Evolutionary conservation across 805 yeast species (phyloP).

Genomic region (Nakazawaea wickerhamii): DNA sequence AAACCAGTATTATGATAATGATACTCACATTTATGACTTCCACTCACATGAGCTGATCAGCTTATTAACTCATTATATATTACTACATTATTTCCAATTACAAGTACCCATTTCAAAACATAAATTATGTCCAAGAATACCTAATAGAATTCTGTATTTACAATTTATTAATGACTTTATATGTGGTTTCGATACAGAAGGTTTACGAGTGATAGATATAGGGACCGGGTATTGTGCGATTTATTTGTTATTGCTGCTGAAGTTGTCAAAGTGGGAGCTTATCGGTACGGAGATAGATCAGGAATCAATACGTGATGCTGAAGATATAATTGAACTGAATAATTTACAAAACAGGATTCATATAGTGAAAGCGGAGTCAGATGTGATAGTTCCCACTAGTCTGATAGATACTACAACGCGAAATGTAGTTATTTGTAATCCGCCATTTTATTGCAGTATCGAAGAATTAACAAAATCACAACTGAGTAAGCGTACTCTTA

Average conservation of each 20-base stretch:
- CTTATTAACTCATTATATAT: slow-evolving; percentile 18
- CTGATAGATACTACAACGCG: slow-evolving; percentile 13
- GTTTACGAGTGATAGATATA: slow-evolving; percentile 28
- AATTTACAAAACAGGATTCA: slow-evolving; percentile 17
- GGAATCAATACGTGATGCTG: slow-evolving; percentile 27
- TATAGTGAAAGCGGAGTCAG: slow-evolving; percentile 13
- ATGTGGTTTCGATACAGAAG: background rate
- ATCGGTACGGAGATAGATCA: slow-evolving; percentile 39
- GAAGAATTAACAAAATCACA: slow-evolving; percentile 17
- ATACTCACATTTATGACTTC: slow-evolving; percentile 18
- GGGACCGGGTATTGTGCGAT: slow-evolving; percentile 48
- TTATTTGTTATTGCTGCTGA: slow-evolving; percentile 33
- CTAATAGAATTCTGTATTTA: slow-evolving; percentile 25
- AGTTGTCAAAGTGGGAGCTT: slow-evolving; percentile 22
- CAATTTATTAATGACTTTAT: slow-evolving; percentile 14
- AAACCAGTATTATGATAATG: slow-evolving; percentile 12
- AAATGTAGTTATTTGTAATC: slow-evolving; percentile 42
- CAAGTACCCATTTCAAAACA: slow-evolving; percentile 15
- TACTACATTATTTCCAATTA: slow-evolving; percentile 17
- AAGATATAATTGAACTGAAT: slow-evolving; percentile 24
- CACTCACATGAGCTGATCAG: slow-evolving; percentile 19
- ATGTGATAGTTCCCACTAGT: background rate
- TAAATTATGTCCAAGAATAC: slow-evolving; percentile 28
- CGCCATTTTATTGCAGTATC: slow-evolving; percentile 41
- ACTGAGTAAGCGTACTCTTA: slow-evolving; percentile 19